These are phyloP conservation scores for Rubus parviflorus DNA, from an alignment of 306 rosid genomes.

Conservation along the genomic window DNA sequence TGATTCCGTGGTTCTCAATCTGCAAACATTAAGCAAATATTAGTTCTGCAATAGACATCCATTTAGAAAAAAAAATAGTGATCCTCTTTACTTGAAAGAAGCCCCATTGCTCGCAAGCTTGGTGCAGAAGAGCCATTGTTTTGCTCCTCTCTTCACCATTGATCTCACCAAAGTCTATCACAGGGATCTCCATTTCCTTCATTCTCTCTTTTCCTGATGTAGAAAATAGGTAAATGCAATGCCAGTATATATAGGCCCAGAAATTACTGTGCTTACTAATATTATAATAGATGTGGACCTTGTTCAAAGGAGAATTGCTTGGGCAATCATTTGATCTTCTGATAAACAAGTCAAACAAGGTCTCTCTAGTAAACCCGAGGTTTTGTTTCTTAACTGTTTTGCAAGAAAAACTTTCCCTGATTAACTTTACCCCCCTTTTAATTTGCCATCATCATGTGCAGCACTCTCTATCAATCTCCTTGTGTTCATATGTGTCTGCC, in stretches of 20 bases:
- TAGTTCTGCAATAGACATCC: not conserved
- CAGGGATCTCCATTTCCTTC: conserved; percentile 54
- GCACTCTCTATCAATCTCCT: not conserved
- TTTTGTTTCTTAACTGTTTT: conserved; percentile 22
- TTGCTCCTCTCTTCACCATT: conserved; percentile 54
- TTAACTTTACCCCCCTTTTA: conserved; percentile 5
- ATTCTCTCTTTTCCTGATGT: conserved; percentile 22
- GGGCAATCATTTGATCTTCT: conserved; percentile 24
- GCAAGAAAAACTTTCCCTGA: conserved; percentile 23
- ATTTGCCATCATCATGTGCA: conserved; percentile 8
- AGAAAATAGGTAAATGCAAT: conserved; percentile 16
- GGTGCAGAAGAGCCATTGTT: conserved; percentile 59
- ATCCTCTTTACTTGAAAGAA: conserved; percentile 52
- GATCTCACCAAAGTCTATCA: conserved; percentile 69
- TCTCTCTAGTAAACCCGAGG: conserved; percentile 26
- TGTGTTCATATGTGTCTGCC: conserved; percentile 9
- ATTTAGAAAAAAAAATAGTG: not conserved
- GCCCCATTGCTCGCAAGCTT: conserved; percentile 82
- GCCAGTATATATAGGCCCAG: conserved; percentile 56
- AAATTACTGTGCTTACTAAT: conserved; percentile 11
- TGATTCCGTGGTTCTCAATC: conserved; percentile 81
- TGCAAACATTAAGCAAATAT: conserved; percentile 29
- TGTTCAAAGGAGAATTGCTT: conserved; percentile 12
- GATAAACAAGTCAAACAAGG: not conserved
- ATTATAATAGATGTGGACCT: conserved; percentile 21